Evolutionary conservation across 768 basidiomycete genomes (phyloP).

Genomic region (Termitomyces sp.): DNA sequence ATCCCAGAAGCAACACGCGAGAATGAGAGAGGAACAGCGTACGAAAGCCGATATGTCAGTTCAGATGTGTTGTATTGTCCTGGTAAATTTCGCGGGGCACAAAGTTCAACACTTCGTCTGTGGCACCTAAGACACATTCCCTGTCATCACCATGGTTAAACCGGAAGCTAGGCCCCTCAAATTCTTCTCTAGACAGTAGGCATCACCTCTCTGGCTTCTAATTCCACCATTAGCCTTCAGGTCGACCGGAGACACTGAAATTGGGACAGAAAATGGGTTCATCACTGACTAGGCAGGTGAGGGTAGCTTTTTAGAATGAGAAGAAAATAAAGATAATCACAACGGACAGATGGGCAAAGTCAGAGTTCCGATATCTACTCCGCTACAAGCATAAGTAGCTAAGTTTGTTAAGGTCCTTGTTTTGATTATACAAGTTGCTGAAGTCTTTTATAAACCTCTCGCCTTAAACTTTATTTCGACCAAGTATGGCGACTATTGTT

Average conservation of each 20-base stretch:
- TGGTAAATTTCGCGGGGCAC: conserved; percentile 71
- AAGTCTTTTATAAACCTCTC: too few relatives aligned
- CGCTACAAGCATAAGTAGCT: too few relatives aligned
- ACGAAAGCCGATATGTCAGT: conserved; percentile 72
- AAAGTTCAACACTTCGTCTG: conserved; percentile 66
- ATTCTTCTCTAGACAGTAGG: background rate
- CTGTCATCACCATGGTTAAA: conserved; percentile 20
- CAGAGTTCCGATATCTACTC: too few relatives aligned
- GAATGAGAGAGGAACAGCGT: conserved; percentile 20
- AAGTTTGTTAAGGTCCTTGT: too few relatives aligned
- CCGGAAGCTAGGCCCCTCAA: conserved; percentile 4
- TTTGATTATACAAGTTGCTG: too few relatives aligned
- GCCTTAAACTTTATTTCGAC: too few relatives aligned
- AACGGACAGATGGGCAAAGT: too few relatives aligned
- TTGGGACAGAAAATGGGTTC: conserved; percentile 23
- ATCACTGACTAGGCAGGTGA: conserved; percentile 7
- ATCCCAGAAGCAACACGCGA: background rate
- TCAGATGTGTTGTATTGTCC: conserved; percentile 58
- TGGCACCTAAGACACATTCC: conserved; percentile 66
- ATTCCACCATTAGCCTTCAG: conserved; percentile 38
- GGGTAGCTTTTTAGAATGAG: conserved; percentile 12
- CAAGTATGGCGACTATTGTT: too few relatives aligned
- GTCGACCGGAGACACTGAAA: conserved; percentile 26
- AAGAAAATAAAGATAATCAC: too few relatives aligned
- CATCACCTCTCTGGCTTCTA: conserved; percentile 36